Base-by-base conservation (phyloP, 2,329 filamentous ascomycete species). In the Coniella vitis region DNA sequence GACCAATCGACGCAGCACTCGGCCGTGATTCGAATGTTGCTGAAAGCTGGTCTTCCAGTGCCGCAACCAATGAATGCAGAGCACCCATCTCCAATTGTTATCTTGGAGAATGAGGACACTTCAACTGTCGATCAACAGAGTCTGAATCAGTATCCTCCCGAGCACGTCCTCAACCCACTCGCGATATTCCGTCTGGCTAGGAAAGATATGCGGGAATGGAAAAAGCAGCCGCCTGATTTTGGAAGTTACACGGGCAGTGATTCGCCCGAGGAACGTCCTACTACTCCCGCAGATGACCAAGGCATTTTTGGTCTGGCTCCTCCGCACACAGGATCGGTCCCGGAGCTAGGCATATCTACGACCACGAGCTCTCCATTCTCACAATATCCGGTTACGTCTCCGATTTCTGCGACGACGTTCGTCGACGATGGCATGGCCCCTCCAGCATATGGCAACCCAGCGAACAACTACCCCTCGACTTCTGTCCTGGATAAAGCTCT, bases 121-220 rank as follows among this genome's bases (percentile, higher is more conserved):
- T 4, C 36, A 10, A 35, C 22, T 7, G 22, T 10, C 13, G 43
- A 38, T 13, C 12, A 17, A 16, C 12, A 14, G 5, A 16, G 17
- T 13, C 36, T 14, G 12, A 17, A 17, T 7, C 51, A 44, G 16
- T 38, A 45, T 13, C 38, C 32, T 3, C 48, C 48, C 10, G 43
- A 53, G 9, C 19, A 40, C 32, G 42, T 48, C 7, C 44, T 53
- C 16, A 47, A 53, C 36, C 48, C 51, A 2, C 39, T 45, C 4
- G 47, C 47, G 4, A 47, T 53, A 22, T 51, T 43, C 32, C 43
- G 47, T 9, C 38, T 51, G 48, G 51, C 51, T 12, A 44, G 51
- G 14, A 31, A 35, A 13, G 20, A 39, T 21, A 37, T 53, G 14
- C 19, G 31, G 4, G 47, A 47, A 13, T 13, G 44, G 21, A 4